Evolutionary conservation across 73 alveolate species (phyloP), one percentile per base, ranked within the genome.

Genomic region (Tetrahymena elliotti): DNA sequence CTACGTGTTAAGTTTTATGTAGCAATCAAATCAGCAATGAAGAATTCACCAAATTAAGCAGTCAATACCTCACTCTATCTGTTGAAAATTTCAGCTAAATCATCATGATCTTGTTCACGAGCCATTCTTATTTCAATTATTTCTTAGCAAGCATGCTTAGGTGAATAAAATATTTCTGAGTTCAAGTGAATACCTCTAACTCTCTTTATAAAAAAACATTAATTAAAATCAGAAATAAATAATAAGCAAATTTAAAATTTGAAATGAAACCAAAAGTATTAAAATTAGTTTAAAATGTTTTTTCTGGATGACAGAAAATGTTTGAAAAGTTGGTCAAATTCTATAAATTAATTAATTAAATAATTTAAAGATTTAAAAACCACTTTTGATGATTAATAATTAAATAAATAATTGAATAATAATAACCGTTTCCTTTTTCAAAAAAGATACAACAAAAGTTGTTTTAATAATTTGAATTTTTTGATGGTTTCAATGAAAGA

Each of bases 51-150:
- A 83, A 97, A 97, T 53, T 98, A 97, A 82, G 96, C 98, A 27
- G 99, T 98, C 15, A 97, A 98, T n/a, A 98, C 98, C 93, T 97
- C 98, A 13, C 98, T 95, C 93, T 98, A 96, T 35, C 97, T 84
- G 95, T 98, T 98, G 96, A 98, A 98, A 53, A 98, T 98, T 24
- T 98, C 99, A 3, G 99, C 99, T 47, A 98, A 93, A 92, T 98
- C 99, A 96, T 98, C 99, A 83, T 98, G 99, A 94, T 98, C 99
- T 82, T 98, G 98, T 93, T 99, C 99, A 94, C 98, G 98, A 40
- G 99, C 99, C 88, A 97, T 98, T 36, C 99, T 95, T 96, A 99
- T 98, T 95, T 99, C 99, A 31, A 99, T 98, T 92, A 96, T 98
- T 34, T 99, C 99, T 38, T 98, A 96, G 93, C 96, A 97, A 38